Conservation (phyloP, 345 rosid species). For the Pistacia atlantica region DNA sequence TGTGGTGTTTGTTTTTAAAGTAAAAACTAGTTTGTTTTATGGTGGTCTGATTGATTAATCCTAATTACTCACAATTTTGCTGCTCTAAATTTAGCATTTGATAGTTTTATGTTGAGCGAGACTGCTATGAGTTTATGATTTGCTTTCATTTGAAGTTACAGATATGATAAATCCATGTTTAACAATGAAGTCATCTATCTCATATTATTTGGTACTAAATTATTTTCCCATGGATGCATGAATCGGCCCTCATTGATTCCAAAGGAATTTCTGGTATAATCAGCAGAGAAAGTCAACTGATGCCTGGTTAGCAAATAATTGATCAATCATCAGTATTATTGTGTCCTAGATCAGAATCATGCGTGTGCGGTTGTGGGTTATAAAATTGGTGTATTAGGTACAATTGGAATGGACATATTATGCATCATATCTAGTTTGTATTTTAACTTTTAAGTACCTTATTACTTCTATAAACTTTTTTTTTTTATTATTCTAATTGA, state of each 20-base stretch:
- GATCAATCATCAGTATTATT: no score
- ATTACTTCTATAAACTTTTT: no score
- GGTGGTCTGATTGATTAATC: neutral
- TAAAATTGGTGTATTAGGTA: no score
- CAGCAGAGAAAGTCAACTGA: neutral
- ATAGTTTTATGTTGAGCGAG: neutral
- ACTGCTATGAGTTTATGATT: neutral
- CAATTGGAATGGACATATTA: no score
- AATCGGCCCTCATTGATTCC: neutral
- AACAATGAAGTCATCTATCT: neutral
- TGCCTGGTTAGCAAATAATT: neutral
- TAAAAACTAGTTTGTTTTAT: neutral
- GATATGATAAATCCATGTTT: neutral
- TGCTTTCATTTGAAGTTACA: conserved; percentile 5
- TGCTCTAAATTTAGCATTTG: neutral
- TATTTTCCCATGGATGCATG: conserved; percentile 2
- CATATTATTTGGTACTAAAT: neutral
- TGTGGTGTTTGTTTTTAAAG: neutral
- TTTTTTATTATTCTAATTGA: no score
- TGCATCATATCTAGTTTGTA: no score
- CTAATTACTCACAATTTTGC: neutral
- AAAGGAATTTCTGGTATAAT: neutral
- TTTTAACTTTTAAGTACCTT: no score
- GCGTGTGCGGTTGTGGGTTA: no score
- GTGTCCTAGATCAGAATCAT: no score